These are phyloP conservation scores for Capsicum baccatum DNA, from an alignment of 257 asterid species.

Conservation along the genomic window DNA sequence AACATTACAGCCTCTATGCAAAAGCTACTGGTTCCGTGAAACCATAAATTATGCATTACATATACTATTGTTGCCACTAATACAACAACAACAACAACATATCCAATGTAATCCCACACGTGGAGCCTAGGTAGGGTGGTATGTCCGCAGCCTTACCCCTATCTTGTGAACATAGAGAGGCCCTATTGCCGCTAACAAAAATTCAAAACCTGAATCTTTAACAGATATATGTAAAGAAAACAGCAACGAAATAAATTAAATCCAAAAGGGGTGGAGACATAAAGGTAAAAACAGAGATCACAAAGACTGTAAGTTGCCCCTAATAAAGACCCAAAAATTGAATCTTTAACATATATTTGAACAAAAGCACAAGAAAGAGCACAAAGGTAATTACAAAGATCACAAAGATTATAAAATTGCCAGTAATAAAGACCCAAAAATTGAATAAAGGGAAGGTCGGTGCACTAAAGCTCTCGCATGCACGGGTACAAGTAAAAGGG, in stretches of 20 bases:
- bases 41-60: not conserved
- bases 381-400: too few relatives aligned
- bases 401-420: too few relatives aligned
- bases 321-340: not conserved
- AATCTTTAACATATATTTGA: not conserved
- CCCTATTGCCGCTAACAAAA: not conserved
- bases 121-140: not conserved
- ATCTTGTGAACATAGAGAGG: not conserved
- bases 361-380: too few relatives aligned
- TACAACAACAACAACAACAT: not conserved
- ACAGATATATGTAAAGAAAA: not conserved
- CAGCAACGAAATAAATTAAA: not conserved
- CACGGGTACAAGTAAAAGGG: too few relatives aligned
- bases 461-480: too few relatives aligned
- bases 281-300: conserved; percentile 1
- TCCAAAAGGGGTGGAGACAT: not conserved
- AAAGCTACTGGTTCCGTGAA: not conserved
- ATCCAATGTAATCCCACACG: too few relatives aligned
- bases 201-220: not conserved
- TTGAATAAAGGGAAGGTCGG: too few relatives aligned
- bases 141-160: not conserved
- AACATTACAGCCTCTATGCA: not conserved
- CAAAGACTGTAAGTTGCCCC: not conserved
- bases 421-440: too few relatives aligned
- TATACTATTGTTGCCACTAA: not conserved